Percentiles rank a stretch among this genome's conserved stretches.
phyloP scores from a whole-genome alignment of 257 asterid genomes.

The Solanum verrucosum region DNA sequence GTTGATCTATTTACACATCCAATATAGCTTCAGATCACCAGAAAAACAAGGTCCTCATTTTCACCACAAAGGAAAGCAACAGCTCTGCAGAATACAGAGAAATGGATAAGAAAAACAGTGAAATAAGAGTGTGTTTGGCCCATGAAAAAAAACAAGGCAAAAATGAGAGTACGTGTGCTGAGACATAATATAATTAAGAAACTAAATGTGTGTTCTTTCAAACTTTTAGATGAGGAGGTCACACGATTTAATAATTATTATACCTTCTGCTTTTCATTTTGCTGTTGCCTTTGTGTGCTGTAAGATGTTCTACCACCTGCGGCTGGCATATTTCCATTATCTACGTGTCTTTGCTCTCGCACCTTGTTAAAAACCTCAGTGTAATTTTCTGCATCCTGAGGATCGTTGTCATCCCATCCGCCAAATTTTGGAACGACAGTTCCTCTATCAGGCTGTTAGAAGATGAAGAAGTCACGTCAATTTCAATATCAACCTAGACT shows the following conservation, averaged over 20 bases:
- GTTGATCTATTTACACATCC: conserved; percentile 10
- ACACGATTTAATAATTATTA: neutral
- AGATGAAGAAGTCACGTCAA: neutral
- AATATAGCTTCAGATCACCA: neutral
- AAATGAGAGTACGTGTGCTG: neutral
- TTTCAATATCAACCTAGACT: neutral
- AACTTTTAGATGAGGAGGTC: neutral
- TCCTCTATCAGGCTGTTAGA: conserved; percentile 20
- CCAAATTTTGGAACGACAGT: conserved; percentile 85
- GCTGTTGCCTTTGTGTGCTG: conserved; percentile 8
- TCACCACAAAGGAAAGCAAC: conserved; percentile 18
- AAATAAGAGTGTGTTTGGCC: neutral
- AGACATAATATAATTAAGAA: neutral
- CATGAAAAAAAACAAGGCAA: neutral
- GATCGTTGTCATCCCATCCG: conserved; percentile 67
- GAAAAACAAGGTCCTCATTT: neutral
- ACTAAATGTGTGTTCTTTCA: neutral
- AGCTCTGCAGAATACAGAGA: conserved; percentile 1
- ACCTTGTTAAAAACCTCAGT: conserved; percentile 59
- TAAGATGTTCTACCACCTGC: conserved; percentile 22
- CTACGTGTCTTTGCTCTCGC: conserved; percentile 36
- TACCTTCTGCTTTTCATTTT: neutral
- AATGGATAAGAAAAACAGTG: neutral
- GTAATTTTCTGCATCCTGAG: conserved; percentile 64
- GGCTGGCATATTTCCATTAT: conserved; percentile 23